Evolutionary conservation across 129 eudicot species (phyloP).

Genomic region (Escallonia rubra): DNA sequence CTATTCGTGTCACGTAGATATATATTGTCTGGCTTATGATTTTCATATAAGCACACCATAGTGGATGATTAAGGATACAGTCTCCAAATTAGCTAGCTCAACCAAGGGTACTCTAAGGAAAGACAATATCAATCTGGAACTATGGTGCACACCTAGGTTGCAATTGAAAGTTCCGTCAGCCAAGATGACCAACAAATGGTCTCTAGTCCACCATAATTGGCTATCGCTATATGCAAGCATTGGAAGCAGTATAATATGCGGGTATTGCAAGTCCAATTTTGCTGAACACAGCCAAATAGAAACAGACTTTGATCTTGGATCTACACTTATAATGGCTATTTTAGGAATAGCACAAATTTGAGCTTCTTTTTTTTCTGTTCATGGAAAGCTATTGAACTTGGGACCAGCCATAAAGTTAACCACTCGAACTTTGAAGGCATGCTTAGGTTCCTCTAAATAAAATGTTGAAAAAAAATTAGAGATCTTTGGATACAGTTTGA

Average conservation of each 20-base stretch:
- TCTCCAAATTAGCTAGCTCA: background rate
- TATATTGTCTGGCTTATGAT: background rate
- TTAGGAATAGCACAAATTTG: too few relatives aligned
- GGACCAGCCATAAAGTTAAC: too few relatives aligned
- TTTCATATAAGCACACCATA: background rate
- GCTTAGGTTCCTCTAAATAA: too few relatives aligned
- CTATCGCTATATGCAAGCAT: too few relatives aligned
- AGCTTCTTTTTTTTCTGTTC: too few relatives aligned
- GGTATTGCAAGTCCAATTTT: too few relatives aligned
- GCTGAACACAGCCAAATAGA: too few relatives aligned
- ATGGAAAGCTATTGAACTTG: too few relatives aligned
- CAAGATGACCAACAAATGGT: background rate
- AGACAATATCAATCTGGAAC: background rate
- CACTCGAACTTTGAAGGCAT: too few relatives aligned
- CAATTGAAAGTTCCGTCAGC: background rate
- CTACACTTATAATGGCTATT: too few relatives aligned
- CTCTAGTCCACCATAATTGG: background rate
- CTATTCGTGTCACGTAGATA: background rate
- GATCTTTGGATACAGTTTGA: background rate
- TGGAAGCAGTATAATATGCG: too few relatives aligned
- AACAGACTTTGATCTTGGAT: too few relatives aligned
- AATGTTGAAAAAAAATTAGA: background rate
- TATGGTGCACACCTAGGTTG: background rate
- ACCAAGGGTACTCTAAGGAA: background rate
- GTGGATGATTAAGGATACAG: background rate